These are phyloP conservation scores for Neocucurbitaria cava DNA, from an alignment of 2,329 filamentous ascomycete genomes.

Conservation along the genomic window DNA sequence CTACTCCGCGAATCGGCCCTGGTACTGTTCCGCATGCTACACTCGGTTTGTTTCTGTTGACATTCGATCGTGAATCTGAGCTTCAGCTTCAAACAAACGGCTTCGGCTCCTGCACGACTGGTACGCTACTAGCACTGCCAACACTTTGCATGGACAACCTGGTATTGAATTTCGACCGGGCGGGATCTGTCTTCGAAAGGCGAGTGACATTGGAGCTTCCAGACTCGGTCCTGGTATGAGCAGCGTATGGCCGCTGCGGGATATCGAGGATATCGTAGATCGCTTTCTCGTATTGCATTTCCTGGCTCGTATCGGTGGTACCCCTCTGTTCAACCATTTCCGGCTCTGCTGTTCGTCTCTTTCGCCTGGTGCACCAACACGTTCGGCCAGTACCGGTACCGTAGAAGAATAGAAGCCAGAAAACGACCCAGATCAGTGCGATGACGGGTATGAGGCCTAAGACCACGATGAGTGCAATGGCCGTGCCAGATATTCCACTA, in stretches of 20 bases:
- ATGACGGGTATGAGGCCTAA: constrained; percentile 34
- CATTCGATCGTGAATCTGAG: background rate
- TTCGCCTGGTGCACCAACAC: constrained; percentile 34
- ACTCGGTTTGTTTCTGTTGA: background rate
- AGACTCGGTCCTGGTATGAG: constrained; percentile 16
- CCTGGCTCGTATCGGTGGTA: constrained; percentile 10
- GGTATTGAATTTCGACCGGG: constrained; percentile 3
- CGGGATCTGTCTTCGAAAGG: constrained; percentile 2
- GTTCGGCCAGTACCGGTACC: constrained; percentile 21
- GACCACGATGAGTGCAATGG: constrained; percentile 33
- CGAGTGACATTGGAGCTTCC: constrained; percentile 14
- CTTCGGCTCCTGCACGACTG: constrained; percentile 28
- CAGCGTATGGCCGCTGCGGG: constrained; percentile 17
- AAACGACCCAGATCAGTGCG: constrained; percentile 29
- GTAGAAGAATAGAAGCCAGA: constrained; percentile 39
- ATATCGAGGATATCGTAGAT: constrained; percentile 19
- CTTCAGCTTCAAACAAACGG: constrained; percentile 25
- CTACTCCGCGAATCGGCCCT: background rate
- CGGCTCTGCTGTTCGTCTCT: constrained; percentile 12
- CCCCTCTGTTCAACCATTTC: constrained; percentile 5
- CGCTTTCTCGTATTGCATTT: constrained; percentile 21
- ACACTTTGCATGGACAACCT: constrained; percentile 23
- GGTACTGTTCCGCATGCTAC: background rate
- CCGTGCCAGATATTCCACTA: constrained; percentile 20
- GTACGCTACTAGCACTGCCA: constrained; percentile 22